Evolutionary conservation across 768 basidiomycete species (phyloP).

Genomic region (Russula virescens): DNA sequence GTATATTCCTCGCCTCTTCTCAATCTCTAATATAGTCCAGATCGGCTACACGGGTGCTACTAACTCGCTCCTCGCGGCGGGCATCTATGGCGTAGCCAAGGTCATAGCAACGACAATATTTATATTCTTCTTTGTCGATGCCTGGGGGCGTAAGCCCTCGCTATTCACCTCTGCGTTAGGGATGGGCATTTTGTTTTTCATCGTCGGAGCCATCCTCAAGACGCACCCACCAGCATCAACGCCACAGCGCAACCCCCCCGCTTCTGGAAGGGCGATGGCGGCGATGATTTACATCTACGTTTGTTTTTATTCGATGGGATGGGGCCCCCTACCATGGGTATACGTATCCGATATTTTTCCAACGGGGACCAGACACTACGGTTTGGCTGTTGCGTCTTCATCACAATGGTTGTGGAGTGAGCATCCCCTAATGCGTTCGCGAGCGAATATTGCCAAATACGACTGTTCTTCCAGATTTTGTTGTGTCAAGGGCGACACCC

Average conservation of each 20-base stretch:
- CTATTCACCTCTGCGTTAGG: conserved; percentile 69
- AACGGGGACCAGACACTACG: conserved; percentile 76
- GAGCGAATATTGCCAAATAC: background rate
- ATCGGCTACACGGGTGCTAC: conserved; percentile 59
- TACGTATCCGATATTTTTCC: conserved; percentile 82
- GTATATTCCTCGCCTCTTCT: background rate
- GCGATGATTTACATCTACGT: conserved; percentile 84
- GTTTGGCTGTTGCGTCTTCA: conserved; percentile 65
- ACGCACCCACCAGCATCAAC: conserved; percentile 53
- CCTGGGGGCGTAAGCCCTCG: conserved; percentile 61
- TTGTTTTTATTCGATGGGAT: conserved; percentile 83
- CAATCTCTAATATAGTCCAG: conserved; percentile 28
- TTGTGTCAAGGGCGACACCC: conserved; percentile 67
- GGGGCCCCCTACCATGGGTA: conserved; percentile 63
- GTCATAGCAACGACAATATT: conserved; percentile 60
- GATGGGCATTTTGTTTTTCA: conserved; percentile 78
- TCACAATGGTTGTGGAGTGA: conserved; percentile 81
- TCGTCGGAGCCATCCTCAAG: conserved; percentile 80
- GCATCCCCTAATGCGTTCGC: conserved; percentile 27
- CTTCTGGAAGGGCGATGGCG: conserved; percentile 72
- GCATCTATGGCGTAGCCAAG: conserved; percentile 65
- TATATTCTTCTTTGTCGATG: conserved; percentile 62
- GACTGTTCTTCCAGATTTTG: conserved; percentile 45
- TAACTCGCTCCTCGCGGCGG: conserved; percentile 64
- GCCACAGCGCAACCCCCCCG: conserved; percentile 34